Evolutionary conservation across 768 basidiomycete genomes (phyloP).

Genomic region (Pisolithus microcarpus): DNA sequence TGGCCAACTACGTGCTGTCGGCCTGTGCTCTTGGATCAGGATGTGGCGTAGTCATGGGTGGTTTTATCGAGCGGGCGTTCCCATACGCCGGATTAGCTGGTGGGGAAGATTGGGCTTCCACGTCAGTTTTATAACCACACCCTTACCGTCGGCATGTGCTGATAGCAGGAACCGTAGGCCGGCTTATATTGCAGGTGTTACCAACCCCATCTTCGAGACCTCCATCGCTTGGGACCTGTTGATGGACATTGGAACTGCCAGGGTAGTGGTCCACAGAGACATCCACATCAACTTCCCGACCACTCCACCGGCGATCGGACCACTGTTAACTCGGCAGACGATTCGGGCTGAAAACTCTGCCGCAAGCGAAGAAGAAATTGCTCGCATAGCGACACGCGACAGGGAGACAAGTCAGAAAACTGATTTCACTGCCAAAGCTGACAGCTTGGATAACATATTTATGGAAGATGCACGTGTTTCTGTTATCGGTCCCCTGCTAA

Average conservation of each 20-base stretch:
- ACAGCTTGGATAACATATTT: slow-evolving; percentile 73
- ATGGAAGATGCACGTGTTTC: slow-evolving; percentile 77
- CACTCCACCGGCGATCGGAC: slow-evolving; percentile 35
- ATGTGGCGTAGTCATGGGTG: slow-evolving; percentile 74
- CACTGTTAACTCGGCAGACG: slow-evolving; percentile 48
- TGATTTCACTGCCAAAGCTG: slow-evolving; percentile 50
- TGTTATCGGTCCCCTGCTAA: not conserved
- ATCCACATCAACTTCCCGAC: slow-evolving; percentile 55
- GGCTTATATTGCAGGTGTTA: slow-evolving; percentile 94
- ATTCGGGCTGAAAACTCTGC: slow-evolving; percentile 58
- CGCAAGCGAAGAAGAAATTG: slow-evolving; percentile 65
- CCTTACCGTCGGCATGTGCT: not conserved
- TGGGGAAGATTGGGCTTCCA: slow-evolving; percentile 82
- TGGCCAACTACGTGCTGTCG: slow-evolving; percentile 86
- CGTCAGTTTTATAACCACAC: slow-evolving; percentile 43
- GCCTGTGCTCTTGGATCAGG: slow-evolving; percentile 93
- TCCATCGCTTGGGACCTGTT: slow-evolving; percentile 87
- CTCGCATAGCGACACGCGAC: slow-evolving; percentile 39
- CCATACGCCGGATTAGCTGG: slow-evolving; percentile 91
- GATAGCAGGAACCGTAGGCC: slow-evolving; percentile 40
- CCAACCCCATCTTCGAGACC: slow-evolving; percentile 92
- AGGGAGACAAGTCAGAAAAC: slow-evolving; percentile 49
- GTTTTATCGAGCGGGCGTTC: slow-evolving; percentile 87
- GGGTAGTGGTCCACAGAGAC: slow-evolving; percentile 83
- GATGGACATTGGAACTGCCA: slow-evolving; percentile 83